phyloP scores from a whole-genome alignment of 1,139 yeast species.

The Eremothecium coryli region DNA sequence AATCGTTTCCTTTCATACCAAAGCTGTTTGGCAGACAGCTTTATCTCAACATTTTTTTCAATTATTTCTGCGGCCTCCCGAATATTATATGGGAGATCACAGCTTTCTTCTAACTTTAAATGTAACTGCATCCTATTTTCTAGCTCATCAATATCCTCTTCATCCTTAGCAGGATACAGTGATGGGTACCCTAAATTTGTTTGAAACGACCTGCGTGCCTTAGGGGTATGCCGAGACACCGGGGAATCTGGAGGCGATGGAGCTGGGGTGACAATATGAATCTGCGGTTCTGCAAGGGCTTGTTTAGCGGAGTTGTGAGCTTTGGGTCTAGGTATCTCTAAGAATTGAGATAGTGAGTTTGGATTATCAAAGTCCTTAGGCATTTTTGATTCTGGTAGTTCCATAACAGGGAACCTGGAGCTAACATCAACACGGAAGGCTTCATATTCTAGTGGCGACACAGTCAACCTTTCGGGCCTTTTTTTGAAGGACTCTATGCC shows the following conservation, averaged over 20 bases:
- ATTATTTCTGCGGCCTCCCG: constrained; percentile 68
- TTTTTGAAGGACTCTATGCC: constrained; percentile 34
- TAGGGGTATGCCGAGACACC: constrained; percentile 32
- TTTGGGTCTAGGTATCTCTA: constrained; percentile 56
- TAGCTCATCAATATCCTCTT: constrained; percentile 18
- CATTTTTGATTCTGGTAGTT: constrained; percentile 39
- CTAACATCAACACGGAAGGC: constrained; percentile 66
- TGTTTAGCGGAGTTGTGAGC: constrained; percentile 34
- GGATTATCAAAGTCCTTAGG: constrained; percentile 43
- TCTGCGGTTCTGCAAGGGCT: constrained; percentile 50
- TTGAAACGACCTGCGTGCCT: constrained; percentile 63
- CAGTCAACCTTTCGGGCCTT: constrained; percentile 33
- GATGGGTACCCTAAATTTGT: constrained; percentile 75
- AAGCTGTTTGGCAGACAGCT: constrained; percentile 53
- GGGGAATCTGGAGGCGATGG: constrained; percentile 78
- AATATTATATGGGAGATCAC: constrained; percentile 60
- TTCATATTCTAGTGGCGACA: constrained; percentile 74
- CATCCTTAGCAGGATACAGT: constrained; percentile 49
- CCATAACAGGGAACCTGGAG: constrained; percentile 65
- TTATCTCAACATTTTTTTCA: constrained; percentile 51
- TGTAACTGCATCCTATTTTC: constrained; percentile 11
- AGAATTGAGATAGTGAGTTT: constrained; percentile 45
- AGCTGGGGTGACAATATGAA: constrained; percentile 82
- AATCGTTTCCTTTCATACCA: constrained; percentile 65
- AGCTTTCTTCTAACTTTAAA: constrained; percentile 11